A percentile compares a stretch with the other conserved stretches of the same genome.
These are phyloP conservation scores for Metschnikowia shivogae DNA, from an alignment of 805 yeast species.

Conservation along the genomic window DNA sequence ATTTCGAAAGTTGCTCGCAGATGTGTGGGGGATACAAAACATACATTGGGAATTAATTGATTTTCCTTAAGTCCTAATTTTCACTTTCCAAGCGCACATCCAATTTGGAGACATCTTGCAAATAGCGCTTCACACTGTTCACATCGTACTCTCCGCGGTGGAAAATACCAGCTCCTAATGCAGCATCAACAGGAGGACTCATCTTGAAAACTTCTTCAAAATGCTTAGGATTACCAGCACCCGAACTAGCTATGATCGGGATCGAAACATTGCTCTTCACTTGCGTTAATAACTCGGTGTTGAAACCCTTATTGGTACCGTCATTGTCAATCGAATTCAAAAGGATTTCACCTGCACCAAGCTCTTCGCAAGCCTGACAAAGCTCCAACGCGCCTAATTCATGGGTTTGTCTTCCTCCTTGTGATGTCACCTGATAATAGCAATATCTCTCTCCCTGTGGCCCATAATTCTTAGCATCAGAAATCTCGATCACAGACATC, in stretches of 20 bases:
- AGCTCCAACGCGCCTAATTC: slow-evolving; percentile 91
- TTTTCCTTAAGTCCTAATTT: neutral
- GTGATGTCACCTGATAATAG: slow-evolving; percentile 93
- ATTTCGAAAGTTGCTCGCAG: no score
- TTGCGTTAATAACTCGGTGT: slow-evolving; percentile 76
- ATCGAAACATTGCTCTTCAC: slow-evolving; percentile 72
- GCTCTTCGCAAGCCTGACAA: slow-evolving; percentile 79
- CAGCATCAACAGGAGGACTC: slow-evolving; percentile 87
- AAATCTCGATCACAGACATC: slow-evolving; percentile 62
- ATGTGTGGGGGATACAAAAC: no score
- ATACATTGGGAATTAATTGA: no score
- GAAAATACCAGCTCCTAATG: slow-evolving; percentile 98
- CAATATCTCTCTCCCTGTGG: slow-evolving; percentile 87
- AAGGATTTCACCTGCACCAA: slow-evolving; percentile 95
- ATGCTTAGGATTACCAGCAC: slow-evolving; percentile 93
- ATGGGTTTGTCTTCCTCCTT: slow-evolving; percentile 86
- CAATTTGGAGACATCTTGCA: slow-evolving; percentile 51
- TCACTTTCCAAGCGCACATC: slow-evolving; percentile 65
- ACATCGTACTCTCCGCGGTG: slow-evolving; percentile 94
- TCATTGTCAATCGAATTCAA: slow-evolving; percentile 95
- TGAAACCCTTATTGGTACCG: slow-evolving; percentile 93
- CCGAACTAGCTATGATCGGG: slow-evolving; percentile 96
- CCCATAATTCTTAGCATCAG: slow-evolving; percentile 49
- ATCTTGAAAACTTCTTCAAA: slow-evolving; percentile 77
- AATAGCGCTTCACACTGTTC: slow-evolving; percentile 68